Percentiles rank a stretch among this genome's conserved stretches.
phyloP scores from a whole-genome alignment of 1,284 basidiomycete species.

The Ceratobasidium theobromae region DNA sequence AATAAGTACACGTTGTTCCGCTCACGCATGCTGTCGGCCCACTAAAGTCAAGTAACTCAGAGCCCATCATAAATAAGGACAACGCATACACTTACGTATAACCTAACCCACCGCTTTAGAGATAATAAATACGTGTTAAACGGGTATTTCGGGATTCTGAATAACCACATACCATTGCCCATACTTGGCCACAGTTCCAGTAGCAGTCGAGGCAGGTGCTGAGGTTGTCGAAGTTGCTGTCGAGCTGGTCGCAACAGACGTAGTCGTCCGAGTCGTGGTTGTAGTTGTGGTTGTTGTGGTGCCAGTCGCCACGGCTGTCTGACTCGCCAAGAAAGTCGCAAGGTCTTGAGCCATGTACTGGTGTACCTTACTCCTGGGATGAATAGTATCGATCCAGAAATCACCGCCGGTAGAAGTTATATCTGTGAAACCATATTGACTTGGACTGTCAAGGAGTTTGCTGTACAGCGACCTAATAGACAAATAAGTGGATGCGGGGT shows the following conservation, averaged over 20 bases:
- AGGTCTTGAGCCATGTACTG: constrained; percentile 26
- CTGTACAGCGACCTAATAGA: constrained; percentile 27
- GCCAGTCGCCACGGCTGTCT: not conserved
- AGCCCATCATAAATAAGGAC: not conserved
- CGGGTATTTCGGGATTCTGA: not conserved
- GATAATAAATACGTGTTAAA: not conserved
- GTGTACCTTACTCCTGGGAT: constrained; percentile 19
- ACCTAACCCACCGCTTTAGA: constrained; percentile 16
- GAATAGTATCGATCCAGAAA: constrained; percentile 31
- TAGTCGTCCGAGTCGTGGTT: not conserved
- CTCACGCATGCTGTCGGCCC: constrained; percentile 18
- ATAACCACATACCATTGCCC: constrained; percentile 21
- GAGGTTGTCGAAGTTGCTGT: constrained; percentile 13
- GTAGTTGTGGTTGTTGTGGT: not conserved
- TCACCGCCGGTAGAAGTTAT: constrained; percentile 18
- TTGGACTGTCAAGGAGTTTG: constrained; percentile 22
- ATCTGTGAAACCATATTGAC: constrained; percentile 24
- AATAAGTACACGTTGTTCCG: constrained; percentile 14
- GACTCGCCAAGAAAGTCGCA: constrained; percentile 16
- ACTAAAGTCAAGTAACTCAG: not conserved
- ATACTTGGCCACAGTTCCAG: constrained; percentile 23
- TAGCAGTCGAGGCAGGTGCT: constrained; percentile 22
- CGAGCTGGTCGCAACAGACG: too few species aligned
- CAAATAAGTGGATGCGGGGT: too few species aligned
- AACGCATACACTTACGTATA: constrained; percentile 11